Evolutionary conservation across 306 rosid genomes (phyloP).

Genomic region (Malus sieversii): DNA sequence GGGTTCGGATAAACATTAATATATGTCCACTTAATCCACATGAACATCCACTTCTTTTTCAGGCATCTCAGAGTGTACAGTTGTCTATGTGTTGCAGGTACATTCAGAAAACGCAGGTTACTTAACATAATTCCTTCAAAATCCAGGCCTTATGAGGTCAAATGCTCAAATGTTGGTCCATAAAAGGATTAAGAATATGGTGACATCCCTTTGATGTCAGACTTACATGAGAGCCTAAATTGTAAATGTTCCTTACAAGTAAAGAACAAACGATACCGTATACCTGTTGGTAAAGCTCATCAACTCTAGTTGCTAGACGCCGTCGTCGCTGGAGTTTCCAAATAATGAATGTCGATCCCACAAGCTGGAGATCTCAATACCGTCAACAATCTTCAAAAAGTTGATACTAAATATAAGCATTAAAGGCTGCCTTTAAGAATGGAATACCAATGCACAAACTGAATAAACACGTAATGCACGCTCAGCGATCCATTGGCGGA

Average conservation of each 20-base stretch:
- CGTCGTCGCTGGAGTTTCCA: conserved; percentile 36
- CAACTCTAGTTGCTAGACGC: conserved; percentile 47
- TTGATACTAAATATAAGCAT: conserved; percentile 22
- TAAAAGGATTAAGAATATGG: background rate
- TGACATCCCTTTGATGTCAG: background rate
- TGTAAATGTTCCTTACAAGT: background rate
- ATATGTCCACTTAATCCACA: background rate
- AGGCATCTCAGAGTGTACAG: background rate
- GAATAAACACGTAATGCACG: conserved; percentile 43
- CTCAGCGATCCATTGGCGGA: conserved; percentile 55
- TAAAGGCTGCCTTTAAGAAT: conserved; percentile 27
- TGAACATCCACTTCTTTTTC: background rate
- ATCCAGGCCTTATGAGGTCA: background rate
- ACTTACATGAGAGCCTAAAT: background rate
- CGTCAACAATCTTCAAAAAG: conserved; percentile 35
- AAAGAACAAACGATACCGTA: background rate
- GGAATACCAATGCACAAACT: conserved; percentile 56
- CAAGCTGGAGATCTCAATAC: conserved; percentile 51
- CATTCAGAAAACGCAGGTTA: background rate
- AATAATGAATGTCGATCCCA: conserved; percentile 45
- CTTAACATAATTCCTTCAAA: background rate
- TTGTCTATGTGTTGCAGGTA: background rate
- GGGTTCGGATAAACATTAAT: background rate
- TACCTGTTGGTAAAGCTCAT: conserved; percentile 79
- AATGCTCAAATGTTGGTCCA: background rate